These are phyloP conservation scores for Pluteus cervinus DNA, from an alignment of 768 basidiomycete genomes.

Conservation along the genomic window DNA sequence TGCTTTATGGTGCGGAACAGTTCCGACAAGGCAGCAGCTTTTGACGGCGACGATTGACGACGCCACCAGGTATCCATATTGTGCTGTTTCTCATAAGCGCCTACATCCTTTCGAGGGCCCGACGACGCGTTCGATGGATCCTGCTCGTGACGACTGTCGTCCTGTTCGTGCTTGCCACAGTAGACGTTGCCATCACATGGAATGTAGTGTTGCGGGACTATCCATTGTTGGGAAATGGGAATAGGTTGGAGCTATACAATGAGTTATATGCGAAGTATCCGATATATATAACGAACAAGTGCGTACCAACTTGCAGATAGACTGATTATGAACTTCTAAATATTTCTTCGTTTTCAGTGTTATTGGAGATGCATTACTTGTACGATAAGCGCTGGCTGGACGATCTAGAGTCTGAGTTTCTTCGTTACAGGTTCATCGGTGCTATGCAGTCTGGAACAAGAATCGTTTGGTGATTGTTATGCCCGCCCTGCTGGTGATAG, in stretches of 20 bases:
- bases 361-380: slow-evolving; percentile 21
- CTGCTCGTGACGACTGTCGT: slow-evolving; percentile 12
- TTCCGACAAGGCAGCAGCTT: not conserved
- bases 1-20: slow-evolving; percentile 1
- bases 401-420: not conserved
- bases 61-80: slow-evolving; percentile 4
- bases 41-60: not conserved
- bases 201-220: slow-evolving; percentile 9
- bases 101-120: slow-evolving; percentile 11
- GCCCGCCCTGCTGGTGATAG: slow-evolving; percentile 13
- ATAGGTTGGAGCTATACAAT: slow-evolving; percentile 6
- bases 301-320: slow-evolving; percentile 2
- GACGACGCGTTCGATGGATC: slow-evolving; percentile 4
- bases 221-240: slow-evolving; percentile 4
- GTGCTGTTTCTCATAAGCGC: slow-evolving; percentile 1
- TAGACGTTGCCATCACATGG: slow-evolving; percentile 16
- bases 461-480: slow-evolving; percentile 13
- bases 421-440: slow-evolving; percentile 16
- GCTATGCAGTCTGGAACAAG: slow-evolving; percentile 21
- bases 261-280: slow-evolving; percentile 16
- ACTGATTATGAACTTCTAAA: not conserved
- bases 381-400: slow-evolving; percentile 4
- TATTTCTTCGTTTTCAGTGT: slow-evolving; percentile 8
- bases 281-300: slow-evolving; percentile 20
- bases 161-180: slow-evolving; percentile 16